Evolutionary conservation across 192 early-diverging fungal genomes (phyloP).

Genomic region (Entophlyctis luteolus): DNA sequence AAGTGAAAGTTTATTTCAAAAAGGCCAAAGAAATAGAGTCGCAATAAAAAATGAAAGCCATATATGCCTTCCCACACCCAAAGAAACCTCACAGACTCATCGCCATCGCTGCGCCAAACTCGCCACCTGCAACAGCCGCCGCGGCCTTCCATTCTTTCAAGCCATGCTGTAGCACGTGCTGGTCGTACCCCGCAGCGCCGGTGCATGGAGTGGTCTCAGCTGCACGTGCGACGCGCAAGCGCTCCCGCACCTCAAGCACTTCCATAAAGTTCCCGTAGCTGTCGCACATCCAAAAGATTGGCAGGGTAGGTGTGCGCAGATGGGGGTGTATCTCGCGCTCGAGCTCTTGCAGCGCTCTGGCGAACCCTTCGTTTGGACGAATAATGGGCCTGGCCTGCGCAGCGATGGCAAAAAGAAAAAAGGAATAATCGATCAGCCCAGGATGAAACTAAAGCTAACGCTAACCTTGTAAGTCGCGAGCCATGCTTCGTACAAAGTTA

Average conservation of each 20-base stretch:
- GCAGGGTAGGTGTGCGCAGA: conserved; percentile 16
- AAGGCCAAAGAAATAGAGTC: no score
- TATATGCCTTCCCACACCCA: neutral
- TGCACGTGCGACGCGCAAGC: neutral
- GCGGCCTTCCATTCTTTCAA: neutral
- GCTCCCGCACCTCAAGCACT: conserved; percentile 34
- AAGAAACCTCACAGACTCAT: neutral
- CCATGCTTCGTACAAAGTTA: conserved; percentile 48
- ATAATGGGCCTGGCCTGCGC: conserved; percentile 40
- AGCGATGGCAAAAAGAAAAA: neutral
- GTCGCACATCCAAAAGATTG: conserved; percentile 47
- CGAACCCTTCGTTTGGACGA: conserved; percentile 51
- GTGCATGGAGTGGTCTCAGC: no score
- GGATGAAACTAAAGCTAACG: no score
- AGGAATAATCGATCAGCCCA: no score
- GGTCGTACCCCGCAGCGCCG: no score
- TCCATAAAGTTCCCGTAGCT: conserved; percentile 43
- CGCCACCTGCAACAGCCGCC: neutral
- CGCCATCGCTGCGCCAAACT: neutral
- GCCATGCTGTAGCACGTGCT: no score
- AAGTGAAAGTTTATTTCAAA: no score
- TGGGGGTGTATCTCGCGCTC: conserved; percentile 30
- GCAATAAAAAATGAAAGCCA: no score
- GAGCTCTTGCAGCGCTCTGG: conserved; percentile 36
- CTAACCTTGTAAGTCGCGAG: conserved; percentile 31